Evolutionary conservation across 2,329 filamentous ascomycete species (phyloP).

Genomic region (Colletotrichum sp.): DNA sequence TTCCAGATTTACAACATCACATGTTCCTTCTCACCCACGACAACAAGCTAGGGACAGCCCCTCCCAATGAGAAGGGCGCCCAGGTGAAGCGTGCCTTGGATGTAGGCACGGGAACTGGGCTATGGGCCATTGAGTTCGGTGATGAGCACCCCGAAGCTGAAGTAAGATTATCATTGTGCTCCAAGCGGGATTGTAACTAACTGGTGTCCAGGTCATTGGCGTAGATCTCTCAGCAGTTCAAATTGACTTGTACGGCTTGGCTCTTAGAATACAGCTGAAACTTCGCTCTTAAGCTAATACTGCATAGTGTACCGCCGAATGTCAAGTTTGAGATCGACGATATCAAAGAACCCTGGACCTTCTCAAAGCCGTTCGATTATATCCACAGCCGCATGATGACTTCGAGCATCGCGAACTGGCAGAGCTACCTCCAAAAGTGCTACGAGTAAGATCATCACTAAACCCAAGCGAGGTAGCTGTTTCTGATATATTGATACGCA

Average conservation of each 20-base stretch:
- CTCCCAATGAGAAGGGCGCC: not conserved
- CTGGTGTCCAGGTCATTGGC: conserved; percentile 18
- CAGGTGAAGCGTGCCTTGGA: conserved; percentile 26
- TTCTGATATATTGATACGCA: too few relatives aligned
- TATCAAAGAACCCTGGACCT: conserved; percentile 34
- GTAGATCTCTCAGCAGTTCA: conserved; percentile 37
- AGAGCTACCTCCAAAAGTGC: conserved; percentile 21
- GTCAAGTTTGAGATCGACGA: conserved; percentile 46
- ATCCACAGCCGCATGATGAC: conserved; percentile 35
- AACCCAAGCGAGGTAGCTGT: too few relatives aligned
- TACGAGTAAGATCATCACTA: conserved; percentile 10
- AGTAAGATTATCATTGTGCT: too few relatives aligned
- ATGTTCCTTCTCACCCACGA: not conserved
- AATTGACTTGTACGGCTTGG: conserved; percentile 26
- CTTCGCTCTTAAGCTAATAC: too few relatives aligned
- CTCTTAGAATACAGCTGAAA: accelerated
- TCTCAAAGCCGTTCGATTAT: conserved; percentile 33
- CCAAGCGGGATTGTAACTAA: too few relatives aligned
- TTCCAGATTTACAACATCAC: not conserved
- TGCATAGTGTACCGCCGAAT: conserved; percentile 34
- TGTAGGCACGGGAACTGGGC: conserved; percentile 33
- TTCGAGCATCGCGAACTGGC: conserved; percentile 28
- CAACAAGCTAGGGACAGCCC: not conserved
- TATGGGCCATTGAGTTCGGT: conserved; percentile 36
- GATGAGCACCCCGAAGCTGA: conserved; percentile 25